Evolutionary conservation across 176 grass and related monocot species (phyloP).

Genomic region (Oropetium thomaeum): DNA sequence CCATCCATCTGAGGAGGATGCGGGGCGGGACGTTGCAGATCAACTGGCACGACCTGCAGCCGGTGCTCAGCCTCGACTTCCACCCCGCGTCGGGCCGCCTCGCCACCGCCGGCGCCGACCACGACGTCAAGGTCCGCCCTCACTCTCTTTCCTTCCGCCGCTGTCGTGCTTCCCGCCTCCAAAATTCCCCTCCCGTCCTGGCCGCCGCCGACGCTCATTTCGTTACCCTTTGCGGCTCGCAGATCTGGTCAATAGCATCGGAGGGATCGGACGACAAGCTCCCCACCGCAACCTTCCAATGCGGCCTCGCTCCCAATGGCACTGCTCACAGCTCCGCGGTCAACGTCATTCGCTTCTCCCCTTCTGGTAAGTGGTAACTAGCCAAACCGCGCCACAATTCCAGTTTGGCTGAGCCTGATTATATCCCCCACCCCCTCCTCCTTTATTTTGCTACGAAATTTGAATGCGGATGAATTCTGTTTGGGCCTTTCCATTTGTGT

Average conservation of each 20-base stretch:
- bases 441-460: background rate
- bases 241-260: conserved; percentile 68
- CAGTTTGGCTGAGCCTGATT: background rate
- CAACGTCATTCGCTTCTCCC: conserved; percentile 89
- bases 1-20: conserved; percentile 29
- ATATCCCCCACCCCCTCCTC: background rate
- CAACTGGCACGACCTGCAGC: conserved; percentile 95
- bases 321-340: conserved; percentile 79
- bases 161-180: no score
- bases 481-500: background rate
- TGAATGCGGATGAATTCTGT: background rate
- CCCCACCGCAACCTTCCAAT: conserved; percentile 66
- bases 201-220: background rate
- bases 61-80: conserved; percentile 98
- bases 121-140: conserved; percentile 75
- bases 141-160: background rate
- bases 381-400: background rate
- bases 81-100: conserved; percentile 69
- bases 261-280: conserved; percentile 58
- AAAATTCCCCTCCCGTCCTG: background rate
- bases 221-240: conserved; percentile 22
- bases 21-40: conserved; percentile 97
- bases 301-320: conserved; percentile 67
- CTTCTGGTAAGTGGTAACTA: conserved; percentile 77
- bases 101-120: conserved; percentile 91